These are phyloP conservation scores for Anacardium occidentale DNA, from an alignment of 345 rosid genomes.

Conservation along the genomic window DNA sequence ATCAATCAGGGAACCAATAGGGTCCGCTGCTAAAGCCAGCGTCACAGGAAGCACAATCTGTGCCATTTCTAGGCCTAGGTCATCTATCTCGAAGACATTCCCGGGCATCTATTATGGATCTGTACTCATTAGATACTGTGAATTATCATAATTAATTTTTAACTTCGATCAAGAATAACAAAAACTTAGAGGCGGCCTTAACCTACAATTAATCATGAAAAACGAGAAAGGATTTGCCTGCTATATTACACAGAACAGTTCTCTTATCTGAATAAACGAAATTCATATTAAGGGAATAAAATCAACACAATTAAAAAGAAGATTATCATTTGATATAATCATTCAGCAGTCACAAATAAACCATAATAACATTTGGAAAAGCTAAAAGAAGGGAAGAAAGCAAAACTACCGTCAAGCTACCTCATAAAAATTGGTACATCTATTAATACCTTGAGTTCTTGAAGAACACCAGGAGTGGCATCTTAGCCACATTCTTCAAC, in stretches of 20 bases:
- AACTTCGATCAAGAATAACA: not conserved
- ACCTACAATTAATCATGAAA: not conserved
- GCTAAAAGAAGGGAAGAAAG: not conserved
- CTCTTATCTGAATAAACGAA: not conserved
- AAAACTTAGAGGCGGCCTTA: not conserved
- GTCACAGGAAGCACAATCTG: slow-evolving; percentile 58
- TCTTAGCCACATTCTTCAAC: slow-evolving; percentile 22
- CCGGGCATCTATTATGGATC: slow-evolving; percentile 26
- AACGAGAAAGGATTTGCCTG: not conserved
- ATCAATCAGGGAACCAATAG: slow-evolving; percentile 61
- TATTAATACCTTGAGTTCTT: slow-evolving; percentile 34
- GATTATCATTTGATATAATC: not conserved
- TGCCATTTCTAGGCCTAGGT: slow-evolving; percentile 52
- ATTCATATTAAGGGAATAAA: not conserved
- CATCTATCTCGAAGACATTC: slow-evolving; percentile 43
- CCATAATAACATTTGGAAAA: not conserved
- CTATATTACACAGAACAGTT: not conserved
- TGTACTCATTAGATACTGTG: not conserved
- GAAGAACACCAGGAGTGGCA: slow-evolving; percentile 36
- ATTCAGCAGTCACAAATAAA: not conserved
- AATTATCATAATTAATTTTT: not conserved
- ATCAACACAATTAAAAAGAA: not conserved
- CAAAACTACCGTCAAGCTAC: not conserved
- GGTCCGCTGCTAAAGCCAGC: slow-evolving; percentile 62
- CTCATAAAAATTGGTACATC: not conserved